Evolutionary conservation across 2,329 filamentous ascomycete genomes (phyloP).

Genomic region (Epichloe scottii): DNA sequence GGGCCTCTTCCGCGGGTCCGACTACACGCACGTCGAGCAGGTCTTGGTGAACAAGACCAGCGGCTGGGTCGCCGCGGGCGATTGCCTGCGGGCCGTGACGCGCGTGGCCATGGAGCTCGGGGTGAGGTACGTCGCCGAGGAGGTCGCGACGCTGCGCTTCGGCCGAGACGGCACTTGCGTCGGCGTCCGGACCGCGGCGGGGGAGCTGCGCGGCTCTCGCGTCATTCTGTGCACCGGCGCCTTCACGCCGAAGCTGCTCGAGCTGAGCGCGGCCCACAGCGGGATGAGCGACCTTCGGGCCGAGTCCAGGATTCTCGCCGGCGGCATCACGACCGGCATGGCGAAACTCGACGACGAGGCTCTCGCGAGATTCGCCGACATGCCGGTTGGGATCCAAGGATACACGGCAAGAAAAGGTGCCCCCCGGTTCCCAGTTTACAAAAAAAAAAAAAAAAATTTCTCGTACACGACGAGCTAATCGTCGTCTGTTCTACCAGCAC

Average conservation of each 20-base stretch:
- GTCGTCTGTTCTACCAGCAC: constrained; percentile 24
- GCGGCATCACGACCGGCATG: constrained; percentile 46
- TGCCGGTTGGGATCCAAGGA: constrained; percentile 36
- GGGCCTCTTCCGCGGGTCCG: constrained; percentile 46
- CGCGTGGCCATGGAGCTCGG: constrained; percentile 38
- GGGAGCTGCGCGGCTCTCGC: constrained; percentile 35
- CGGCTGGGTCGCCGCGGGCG: constrained; percentile 52
- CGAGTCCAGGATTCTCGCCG: constrained; percentile 42
- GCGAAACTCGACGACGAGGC: constrained; percentile 37
- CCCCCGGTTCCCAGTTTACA: too few species aligned
- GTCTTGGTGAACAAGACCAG: constrained; percentile 49
- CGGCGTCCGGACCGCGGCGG: constrained; percentile 36
- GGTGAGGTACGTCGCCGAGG: constrained; percentile 44
- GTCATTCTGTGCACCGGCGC: constrained; percentile 44
- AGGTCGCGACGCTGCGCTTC: constrained; percentile 35
- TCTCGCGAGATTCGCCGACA: constrained; percentile 29
- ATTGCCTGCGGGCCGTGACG: constrained; percentile 42
- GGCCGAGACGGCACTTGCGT: constrained; percentile 29
- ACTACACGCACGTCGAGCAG: constrained; percentile 45
- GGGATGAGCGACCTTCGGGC: constrained; percentile 36
- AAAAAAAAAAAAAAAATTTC: too few species aligned
- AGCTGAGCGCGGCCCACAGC: constrained; percentile 34
- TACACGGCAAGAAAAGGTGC: constrained; percentile 23
- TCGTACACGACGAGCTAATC: too few species aligned
- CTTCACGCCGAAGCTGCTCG: constrained; percentile 43